phyloP scores from a whole-genome alignment of 352 stramenopile species.

The Phytophthora rubi region DNA sequence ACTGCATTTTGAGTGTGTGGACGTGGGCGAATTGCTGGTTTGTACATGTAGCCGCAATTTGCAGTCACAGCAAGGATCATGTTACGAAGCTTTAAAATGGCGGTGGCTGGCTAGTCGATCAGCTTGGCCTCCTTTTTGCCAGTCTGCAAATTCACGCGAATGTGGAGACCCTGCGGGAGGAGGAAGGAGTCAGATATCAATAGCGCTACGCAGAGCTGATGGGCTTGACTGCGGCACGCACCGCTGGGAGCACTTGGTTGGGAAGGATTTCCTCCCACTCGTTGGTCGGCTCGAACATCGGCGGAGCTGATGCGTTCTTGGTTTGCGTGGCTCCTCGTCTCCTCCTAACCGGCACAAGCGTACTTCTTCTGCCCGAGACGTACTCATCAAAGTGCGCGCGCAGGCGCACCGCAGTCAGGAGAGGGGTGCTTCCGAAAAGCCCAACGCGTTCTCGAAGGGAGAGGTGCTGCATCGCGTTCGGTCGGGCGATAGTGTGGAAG shows the following conservation, averaged over 20 bases:
- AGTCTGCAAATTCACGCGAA: constrained; percentile 61
- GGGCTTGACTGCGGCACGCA: constrained; percentile 16
- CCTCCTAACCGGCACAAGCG: constrained; percentile 15
- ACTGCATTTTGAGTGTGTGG: not conserved
- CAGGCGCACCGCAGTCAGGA: constrained; percentile 29
- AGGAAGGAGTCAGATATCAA: not conserved
- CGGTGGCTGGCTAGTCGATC: constrained; percentile 29
- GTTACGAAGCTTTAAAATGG: not conserved
- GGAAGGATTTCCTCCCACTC: constrained; percentile 66
- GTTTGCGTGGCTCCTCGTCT: not conserved
- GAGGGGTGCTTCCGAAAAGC: constrained; percentile 25
- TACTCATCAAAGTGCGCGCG: constrained; percentile 13
- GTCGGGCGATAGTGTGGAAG: constrained; percentile 1
- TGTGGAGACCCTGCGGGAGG: constrained; percentile 52
- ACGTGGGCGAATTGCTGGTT: not conserved
- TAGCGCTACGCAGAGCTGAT: not conserved
- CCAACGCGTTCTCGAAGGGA: constrained; percentile 30
- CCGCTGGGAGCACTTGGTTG: constrained; percentile 57
- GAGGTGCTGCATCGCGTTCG: constrained; percentile 19
- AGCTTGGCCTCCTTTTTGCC: constrained; percentile 71
- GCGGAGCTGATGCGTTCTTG: constrained; percentile 2
- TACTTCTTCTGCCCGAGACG: not conserved
- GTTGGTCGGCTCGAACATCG: constrained; percentile 60
- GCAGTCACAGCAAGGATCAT: not conserved
- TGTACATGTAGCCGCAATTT: not conserved